phyloP scores from a whole-genome alignment of 306 rosid species.

The Neltuma alba region DNA sequence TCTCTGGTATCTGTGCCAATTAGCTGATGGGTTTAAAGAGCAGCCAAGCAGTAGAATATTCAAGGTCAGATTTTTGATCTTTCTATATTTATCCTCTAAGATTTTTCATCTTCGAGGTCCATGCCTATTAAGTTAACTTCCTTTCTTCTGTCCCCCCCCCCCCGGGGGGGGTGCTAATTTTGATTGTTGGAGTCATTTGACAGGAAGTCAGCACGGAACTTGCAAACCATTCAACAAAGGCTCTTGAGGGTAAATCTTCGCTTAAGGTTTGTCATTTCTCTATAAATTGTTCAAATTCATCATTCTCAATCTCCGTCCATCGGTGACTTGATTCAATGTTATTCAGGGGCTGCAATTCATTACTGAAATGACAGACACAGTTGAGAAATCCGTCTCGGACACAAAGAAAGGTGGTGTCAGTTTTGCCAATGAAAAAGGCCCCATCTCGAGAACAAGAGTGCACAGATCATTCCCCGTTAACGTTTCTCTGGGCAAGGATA shows the following conservation, averaged over 20 bases:
- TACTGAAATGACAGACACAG: conserved; percentile 32
- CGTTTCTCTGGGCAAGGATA: conserved; percentile 32
- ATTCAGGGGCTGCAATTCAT: conserved; percentile 52
- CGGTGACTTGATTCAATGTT: conserved; percentile 10
- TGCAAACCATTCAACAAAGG: conserved; percentile 9
- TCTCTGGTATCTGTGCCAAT: conserved; percentile 40
- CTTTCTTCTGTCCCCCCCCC: no score
- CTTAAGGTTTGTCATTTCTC: conserved; percentile 35
- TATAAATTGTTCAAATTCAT: not conserved
- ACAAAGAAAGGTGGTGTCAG: conserved; percentile 33
- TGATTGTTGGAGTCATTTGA: conserved; percentile 17
- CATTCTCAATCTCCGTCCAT: not conserved
- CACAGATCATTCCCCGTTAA: conserved; percentile 42
- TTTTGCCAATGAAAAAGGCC: conserved; percentile 33
- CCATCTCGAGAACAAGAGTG: conserved; percentile 40
- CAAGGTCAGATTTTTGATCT: conserved; percentile 41
- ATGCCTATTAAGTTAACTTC: not conserved
- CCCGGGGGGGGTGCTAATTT: no score
- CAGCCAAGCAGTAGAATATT: conserved; percentile 28
- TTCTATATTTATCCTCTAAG: not conserved
- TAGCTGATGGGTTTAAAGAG: conserved; percentile 30
- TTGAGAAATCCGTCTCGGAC: conserved; percentile 29
- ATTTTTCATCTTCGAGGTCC: not conserved
- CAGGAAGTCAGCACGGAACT: conserved; percentile 32
- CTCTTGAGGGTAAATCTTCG: conserved; percentile 29